phyloP scores from a whole-genome alignment of 2,329 filamentous ascomycete genomes.

The Cytospora chrysosperma region DNA sequence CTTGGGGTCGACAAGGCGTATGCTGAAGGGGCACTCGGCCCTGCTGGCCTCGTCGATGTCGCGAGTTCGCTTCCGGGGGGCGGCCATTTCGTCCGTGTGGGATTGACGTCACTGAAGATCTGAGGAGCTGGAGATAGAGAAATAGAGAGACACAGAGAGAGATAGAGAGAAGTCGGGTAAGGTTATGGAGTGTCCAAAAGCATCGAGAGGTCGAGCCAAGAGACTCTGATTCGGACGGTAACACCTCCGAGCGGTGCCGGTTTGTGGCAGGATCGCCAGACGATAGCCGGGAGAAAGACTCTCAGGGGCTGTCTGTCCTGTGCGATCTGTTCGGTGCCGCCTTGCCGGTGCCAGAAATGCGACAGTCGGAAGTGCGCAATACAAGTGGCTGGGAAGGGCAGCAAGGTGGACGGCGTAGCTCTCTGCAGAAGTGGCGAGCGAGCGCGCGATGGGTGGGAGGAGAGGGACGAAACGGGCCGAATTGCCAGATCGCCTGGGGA shows the following conservation, averaged over 20 bases:
- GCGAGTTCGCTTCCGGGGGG: conserved; percentile 52
- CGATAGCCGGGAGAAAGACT: not conserved
- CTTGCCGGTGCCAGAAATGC: not conserved
- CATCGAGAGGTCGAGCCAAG: not conserved
- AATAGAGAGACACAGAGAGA: conserved; percentile 15
- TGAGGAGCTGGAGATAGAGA: conserved; percentile 32
- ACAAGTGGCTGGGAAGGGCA: conserved; percentile 4
- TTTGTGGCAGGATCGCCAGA: not conserved
- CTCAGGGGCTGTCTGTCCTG: not conserved
- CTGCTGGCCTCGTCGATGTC: conserved; percentile 48
- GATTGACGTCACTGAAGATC: conserved; percentile 9
- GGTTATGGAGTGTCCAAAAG: not conserved
- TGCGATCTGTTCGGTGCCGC: not conserved
- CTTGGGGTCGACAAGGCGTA: conserved; percentile 47
- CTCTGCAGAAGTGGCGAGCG: not conserved
- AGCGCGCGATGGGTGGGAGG: conserved; percentile 12
- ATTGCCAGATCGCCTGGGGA: not conserved
- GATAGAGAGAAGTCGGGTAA: too few species aligned
- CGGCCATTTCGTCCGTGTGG: conserved; percentile 34
- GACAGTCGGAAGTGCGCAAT: not conserved
- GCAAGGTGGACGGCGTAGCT: not conserved
- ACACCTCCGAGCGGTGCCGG: not conserved
- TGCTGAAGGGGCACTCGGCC: conserved; percentile 56
- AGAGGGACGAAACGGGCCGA: not conserved
- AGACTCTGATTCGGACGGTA: not conserved